Conservation (phyloP, 768 basidiomycete genomes). For the Lentinus brumalis region DNA sequence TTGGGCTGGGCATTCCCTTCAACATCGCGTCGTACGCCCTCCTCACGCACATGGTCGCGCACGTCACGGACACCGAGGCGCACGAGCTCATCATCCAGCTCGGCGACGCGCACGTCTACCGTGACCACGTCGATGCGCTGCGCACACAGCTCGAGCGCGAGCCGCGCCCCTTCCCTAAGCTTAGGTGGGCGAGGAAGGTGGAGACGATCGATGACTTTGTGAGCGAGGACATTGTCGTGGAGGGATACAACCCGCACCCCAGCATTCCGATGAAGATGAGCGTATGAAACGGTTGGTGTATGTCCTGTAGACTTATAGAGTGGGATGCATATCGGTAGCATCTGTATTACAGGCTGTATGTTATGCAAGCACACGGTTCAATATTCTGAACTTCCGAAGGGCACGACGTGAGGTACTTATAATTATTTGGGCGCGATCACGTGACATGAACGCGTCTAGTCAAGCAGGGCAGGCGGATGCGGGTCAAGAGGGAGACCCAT, state of each 20-base stretch:
- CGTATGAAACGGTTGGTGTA: conserved; percentile 43
- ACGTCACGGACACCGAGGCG: conserved; percentile 81
- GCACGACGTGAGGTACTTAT: too few species aligned
- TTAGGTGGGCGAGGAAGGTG: conserved; percentile 70
- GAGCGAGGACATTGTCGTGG: conserved; percentile 80
- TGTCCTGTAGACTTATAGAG: conserved; percentile 31
- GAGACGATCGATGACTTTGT: conserved; percentile 79
- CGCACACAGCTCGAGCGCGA: conserved; percentile 75
- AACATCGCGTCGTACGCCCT: conserved; percentile 99
- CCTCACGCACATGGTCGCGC: conserved; percentile 97
- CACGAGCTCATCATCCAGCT: conserved; percentile 94
- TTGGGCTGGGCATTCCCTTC: conserved; percentile 97
- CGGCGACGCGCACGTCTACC: conserved; percentile 96
- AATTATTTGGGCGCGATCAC: too few species aligned
- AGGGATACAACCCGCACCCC: conserved; percentile 84
- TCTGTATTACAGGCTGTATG: conserved; percentile 21
- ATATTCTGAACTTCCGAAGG: too few species aligned
- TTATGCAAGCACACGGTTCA: conserved; percentile 99
- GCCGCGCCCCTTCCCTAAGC: conserved; percentile 81
- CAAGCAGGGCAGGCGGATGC: too few species aligned
- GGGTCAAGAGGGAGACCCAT: too few species aligned
- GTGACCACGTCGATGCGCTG: conserved; percentile 89
- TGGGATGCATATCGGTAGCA: not conserved
- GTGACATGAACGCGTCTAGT: too few species aligned
- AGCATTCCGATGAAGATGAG: conserved; percentile 97